Conservation (phyloP, 139 green algal species). For the Chlorella sp. region DNA sequence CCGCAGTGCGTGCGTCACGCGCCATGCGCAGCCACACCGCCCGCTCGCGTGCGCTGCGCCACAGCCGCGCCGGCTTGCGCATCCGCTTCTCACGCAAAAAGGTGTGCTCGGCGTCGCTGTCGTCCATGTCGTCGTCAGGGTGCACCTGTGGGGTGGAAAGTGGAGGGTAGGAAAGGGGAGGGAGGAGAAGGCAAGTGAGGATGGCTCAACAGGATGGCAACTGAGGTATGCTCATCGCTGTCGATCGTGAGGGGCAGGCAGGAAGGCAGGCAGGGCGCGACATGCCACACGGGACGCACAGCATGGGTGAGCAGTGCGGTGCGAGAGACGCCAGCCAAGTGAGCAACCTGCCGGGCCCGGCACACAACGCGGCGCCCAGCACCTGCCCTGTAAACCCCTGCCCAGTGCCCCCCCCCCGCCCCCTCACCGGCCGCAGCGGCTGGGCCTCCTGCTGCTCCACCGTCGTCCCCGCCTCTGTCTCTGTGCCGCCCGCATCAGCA, state of each 20-base stretch:
- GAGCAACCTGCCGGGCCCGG: too few relatives aligned
- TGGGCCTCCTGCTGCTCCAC: constrained; percentile 11
- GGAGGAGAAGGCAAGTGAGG: background rate
- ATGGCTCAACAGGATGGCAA: too few relatives aligned
- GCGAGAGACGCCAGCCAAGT: too few relatives aligned
- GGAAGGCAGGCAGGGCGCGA: background rate
- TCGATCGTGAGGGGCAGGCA: background rate
- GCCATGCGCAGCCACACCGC: constrained; percentile 47
- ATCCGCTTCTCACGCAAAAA: constrained; percentile 50
- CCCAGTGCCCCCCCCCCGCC: background rate
- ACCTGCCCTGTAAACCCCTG: too few relatives aligned
- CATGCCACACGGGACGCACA: too few relatives aligned
- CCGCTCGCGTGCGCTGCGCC: constrained; percentile 49
- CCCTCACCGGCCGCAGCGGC: constrained; percentile 15
- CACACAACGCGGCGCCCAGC: background rate
- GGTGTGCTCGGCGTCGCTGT: constrained; percentile 47
- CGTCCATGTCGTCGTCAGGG: constrained; percentile 44
- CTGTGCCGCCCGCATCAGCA: constrained; percentile 1
- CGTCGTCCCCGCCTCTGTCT: constrained; percentile 1
- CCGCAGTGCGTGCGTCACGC: background rate
- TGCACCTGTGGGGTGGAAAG: constrained; percentile 3
- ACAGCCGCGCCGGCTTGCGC: constrained; percentile 44
- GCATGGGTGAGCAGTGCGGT: too few relatives aligned
- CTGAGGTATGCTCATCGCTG: background rate
- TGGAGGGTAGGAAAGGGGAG: background rate